phyloP scores from a whole-genome alignment of 2,329 filamentous ascomycete genomes.

The Cadophora sp. region DNA sequence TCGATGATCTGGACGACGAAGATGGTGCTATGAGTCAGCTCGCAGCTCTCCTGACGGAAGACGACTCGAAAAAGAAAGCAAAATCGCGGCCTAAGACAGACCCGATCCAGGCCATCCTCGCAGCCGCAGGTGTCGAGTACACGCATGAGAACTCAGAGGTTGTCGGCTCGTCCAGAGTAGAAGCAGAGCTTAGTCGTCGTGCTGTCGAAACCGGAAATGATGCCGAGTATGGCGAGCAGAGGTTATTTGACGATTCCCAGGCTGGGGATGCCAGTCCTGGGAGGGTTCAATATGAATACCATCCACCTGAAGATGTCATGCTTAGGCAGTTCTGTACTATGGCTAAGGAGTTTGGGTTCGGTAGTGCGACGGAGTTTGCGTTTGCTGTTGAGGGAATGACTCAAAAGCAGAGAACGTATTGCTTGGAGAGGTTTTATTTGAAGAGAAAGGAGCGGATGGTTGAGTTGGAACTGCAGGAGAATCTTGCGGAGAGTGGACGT shows the following conservation, averaged over 20 bases:
- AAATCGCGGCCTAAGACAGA: conserved; percentile 61
- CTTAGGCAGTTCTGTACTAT: conserved; percentile 90
- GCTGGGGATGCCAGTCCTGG: conserved; percentile 35
- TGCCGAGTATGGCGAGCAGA: conserved; percentile 56
- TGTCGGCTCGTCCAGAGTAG: conserved; percentile 89
- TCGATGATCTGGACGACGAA: conserved; percentile 54
- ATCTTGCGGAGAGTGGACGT: background rate
- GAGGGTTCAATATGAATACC: conserved; percentile 45
- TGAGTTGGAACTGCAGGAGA: conserved; percentile 27
- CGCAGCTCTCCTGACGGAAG: conserved; percentile 62
- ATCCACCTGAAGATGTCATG: conserved; percentile 76
- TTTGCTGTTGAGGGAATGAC: conserved; percentile 91
- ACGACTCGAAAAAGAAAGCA: conserved; percentile 52
- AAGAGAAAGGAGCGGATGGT: conserved; percentile 52
- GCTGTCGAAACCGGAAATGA: conserved; percentile 57
- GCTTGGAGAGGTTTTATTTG: conserved; percentile 81
- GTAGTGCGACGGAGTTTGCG: conserved; percentile 82
- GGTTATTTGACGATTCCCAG: conserved; percentile 63
- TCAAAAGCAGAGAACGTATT: conserved; percentile 79
- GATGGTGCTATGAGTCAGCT: conserved; percentile 77
- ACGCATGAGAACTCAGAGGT: conserved; percentile 97
- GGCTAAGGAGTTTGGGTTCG: conserved; percentile 80
- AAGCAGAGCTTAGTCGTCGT: conserved; percentile 79
- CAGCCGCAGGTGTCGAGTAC: conserved; percentile 88
- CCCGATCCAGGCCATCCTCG: conserved; percentile 86